Base-by-base conservation (phyloP, 371 early-diverging fungal species). In the Mortierella sp. region DNA sequence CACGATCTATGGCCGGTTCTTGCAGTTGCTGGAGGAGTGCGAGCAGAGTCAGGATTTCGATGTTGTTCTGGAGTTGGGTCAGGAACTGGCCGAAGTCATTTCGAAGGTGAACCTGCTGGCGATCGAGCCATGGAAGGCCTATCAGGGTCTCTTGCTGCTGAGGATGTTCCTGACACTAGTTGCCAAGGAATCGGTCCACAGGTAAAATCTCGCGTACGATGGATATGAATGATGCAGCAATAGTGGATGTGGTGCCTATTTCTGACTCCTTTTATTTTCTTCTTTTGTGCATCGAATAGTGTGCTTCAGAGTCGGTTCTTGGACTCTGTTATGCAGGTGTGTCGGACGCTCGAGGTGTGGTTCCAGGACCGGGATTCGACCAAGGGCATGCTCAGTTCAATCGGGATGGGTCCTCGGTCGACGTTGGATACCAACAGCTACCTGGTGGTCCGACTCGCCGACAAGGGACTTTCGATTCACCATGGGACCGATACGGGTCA, bases 161-260 rank as follows among this genome's bases (percentile, higher is more conserved):
- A 71, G 79, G 44, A 83, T 83, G 84, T 83, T 79, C 43, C 64
- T 83, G 47, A 64, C 52, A 14, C 34, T 78, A 50, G 79, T 83
- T 24, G 79, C 84, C 50, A 83, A 83, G 41, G 84, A 83, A 29
- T 75, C 79, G 4, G 76, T 83, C 0, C 76, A 83, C 64, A 79
- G 73, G 84, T 83, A 76, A 31, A 41, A 6, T 37, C 0, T 16
- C 3, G 4, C 31, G 43, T n/a, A 22, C n/a, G 2, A 26, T 47
- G 8, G 24, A 55, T 34, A 6, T 22, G 7, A 2, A 61, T 34
- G 26, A 11, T 14, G 26, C 2, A 40, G 34, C 16, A 37, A n/a
- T 41, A 11, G 14, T n/a, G n/a, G n/a, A n/a, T n/a, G n/a, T n/a
- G n/a, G n/a, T n/a, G n/a, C n/a, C n/a, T n/a, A 9, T 24, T 9